Base-by-base conservation (phyloP, 2,329 filamentous ascomycete genomes). In the Ceratocystis harringtonii region DNA sequence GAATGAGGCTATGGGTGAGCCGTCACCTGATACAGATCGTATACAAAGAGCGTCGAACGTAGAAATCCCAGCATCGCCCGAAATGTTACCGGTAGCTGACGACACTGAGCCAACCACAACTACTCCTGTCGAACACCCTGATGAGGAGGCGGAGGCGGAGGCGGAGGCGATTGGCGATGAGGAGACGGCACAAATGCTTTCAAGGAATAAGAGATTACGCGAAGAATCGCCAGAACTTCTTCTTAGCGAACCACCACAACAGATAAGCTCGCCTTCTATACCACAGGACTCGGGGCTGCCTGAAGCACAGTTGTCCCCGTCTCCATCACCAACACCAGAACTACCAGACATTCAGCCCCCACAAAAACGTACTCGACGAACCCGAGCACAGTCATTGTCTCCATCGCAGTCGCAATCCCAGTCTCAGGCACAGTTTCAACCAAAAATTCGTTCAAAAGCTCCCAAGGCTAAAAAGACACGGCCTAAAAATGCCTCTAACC, bases 121-220 rank as follows among this genome's bases (percentile, higher is more conserved):
- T 4, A 70, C 70, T 10, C 70, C 72, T 5, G 65, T 67, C 4
- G 66, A 68, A 15, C 66, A 67, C 1, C 65, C 69, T 1, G 72
- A 70, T 12, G 69, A 70, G 1, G 72, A 75, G 22, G 22, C 22
- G 8, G 72, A 75, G 22, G 22, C 22, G 8, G 72, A 75, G 61
- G 79, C 78, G 0, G 75, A 80, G 62, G 77, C 80, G 60, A 75
- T 81, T 17, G 72, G 74, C 45, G 67, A 77, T 70, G 71, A 75
- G 63, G 71, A 75, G 69, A 70, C 74, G 64, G 70, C 73, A 69
- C 65, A 70, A 64, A 68, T 73, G 65, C 36, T 67, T 15, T 44
- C 28, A 6, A 58, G 44, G 30, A 36, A 50, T 1, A 78, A 78
- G 66, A 74, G 74, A 66, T 74, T 43, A n/a, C 62, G 67, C 32